Conservation (phyloP, 805 yeast species). For the Ogataea degrootiae region DNA sequence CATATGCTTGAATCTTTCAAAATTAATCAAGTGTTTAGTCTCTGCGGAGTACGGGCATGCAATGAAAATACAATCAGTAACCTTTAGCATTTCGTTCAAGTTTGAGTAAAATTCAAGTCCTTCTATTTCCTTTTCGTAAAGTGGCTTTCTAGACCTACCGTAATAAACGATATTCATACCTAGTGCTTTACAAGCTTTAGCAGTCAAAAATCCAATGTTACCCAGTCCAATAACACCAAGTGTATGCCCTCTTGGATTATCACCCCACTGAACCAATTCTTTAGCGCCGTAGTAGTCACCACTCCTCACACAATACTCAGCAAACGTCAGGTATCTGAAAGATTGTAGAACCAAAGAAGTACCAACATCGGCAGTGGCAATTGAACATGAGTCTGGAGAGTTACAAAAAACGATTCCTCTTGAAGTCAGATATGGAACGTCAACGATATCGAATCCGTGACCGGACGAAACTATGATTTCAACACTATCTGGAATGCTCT, state of each 20-base stretch:
- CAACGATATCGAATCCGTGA: slow-evolving; percentile 37
- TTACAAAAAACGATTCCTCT: slow-evolving; percentile 33
- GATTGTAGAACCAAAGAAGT: slow-evolving; percentile 28
- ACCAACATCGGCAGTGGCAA: slow-evolving; percentile 39
- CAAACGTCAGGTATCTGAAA: slow-evolving; percentile 33
- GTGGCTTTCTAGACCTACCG: slow-evolving; percentile 31
- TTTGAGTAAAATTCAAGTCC: slow-evolving; percentile 27
- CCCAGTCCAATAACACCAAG: slow-evolving; percentile 46
- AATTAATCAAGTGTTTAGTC: slow-evolving; percentile 34
- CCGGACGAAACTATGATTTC: slow-evolving; percentile 36
- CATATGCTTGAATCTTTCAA: slow-evolving; percentile 28
- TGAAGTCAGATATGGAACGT: slow-evolving; percentile 31
- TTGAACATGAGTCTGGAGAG: slow-evolving; percentile 35
- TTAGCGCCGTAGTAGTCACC: slow-evolving; percentile 31
- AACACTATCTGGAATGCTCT: slow-evolving; percentile 29
- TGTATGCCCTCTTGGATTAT: slow-evolving; percentile 38
- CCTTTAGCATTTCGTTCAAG: slow-evolving; percentile 25
- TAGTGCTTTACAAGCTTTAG: slow-evolving; percentile 36
- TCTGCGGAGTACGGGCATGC: slow-evolving; percentile 36
- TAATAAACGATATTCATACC: slow-evolving; percentile 42
- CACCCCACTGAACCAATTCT: slow-evolving; percentile 29
- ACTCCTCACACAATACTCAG: slow-evolving; percentile 34
- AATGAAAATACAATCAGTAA: slow-evolving; percentile 31
- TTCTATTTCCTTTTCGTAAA: slow-evolving; percentile 27
- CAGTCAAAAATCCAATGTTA: slow-evolving; percentile 41